phyloP scores from a whole-genome alignment of 768 basidiomycete genomes.

The Russula foetens region DNA sequence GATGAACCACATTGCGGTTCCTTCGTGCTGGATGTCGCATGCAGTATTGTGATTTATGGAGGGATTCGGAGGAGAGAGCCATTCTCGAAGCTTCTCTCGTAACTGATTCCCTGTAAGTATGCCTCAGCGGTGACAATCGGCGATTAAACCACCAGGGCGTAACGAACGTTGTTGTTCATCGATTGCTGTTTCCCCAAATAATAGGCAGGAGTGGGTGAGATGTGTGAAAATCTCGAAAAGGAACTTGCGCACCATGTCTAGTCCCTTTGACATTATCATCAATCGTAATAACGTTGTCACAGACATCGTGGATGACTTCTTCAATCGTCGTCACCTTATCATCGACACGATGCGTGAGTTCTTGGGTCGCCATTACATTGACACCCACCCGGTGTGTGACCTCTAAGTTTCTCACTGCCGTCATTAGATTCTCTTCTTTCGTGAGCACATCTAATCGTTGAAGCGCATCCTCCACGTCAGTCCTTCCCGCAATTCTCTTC shows the following conservation, averaged over 20 bases:
- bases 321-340: neutral
- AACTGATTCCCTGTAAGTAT: neutral
- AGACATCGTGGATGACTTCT: neutral
- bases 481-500: neutral
- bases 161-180: neutral
- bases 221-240: neutral
- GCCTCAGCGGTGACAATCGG: neutral
- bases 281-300: neutral
- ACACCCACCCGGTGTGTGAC: neutral
- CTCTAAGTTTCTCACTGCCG: neutral
- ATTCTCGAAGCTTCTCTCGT: neutral
- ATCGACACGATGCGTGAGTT: too few relatives aligned
- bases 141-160: too few relatives aligned
- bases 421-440: neutral
- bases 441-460: neutral
- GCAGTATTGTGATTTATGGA: constrained; percentile 5
- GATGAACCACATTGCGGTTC: constrained; percentile 1
- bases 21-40: neutral
- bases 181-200: neutral
- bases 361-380: neutral
- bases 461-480: neutral
- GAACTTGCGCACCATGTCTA: neutral
- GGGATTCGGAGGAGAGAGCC: constrained; percentile 3
- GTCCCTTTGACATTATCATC: neutral
- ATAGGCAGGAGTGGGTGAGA: neutral